Base-by-base conservation (phyloP, 805 yeast species). In the Kuraishia hungarica region DNA sequence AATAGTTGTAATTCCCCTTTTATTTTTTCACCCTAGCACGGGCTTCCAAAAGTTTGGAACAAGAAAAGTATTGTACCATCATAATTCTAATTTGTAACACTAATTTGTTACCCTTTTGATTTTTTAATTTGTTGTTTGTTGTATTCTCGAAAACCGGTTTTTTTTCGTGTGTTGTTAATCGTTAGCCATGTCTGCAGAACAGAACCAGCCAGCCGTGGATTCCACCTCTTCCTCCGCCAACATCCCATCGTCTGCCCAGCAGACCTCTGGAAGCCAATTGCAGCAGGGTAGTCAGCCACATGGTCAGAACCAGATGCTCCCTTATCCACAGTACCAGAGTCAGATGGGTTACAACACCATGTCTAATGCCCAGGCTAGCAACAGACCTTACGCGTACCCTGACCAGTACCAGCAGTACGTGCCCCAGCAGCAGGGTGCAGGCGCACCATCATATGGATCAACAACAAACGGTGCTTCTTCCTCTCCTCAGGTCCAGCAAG, bases 151-250 rank as follows among this genome's bases (percentile, higher is more conserved):
- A 35, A 35, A 35, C n/a, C 17, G 43, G 6, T 10, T 8, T 35
- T 35, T 35, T 4, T 35, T 13, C 4, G 15, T 35, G 43, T 35
- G 43, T 35, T 35, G 43, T n/a, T n/a, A n/a, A 35, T 35, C 43
- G n/a, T 13, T 35, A 35, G 43, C 43, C 43, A 47, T 47, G 49
- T 47, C 49, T 20, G 22, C 49, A 22, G 49, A 47, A 47, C 49
- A 71, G 60, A 70, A 71, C 61, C 70, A 64, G 35, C 72, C 71
- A 24, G 69, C 67, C 22, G 70, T 64, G 49, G 65, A 61, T 56
- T 71, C 75, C 22, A 66, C 64, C 6, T 73, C 69, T 54, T 70
- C 72, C 54, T 72, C 75, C 35, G 71, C 73, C 39, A 64, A 66
- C 48, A 73, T 59, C 3, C 74, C 75, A 6, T 74, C 71, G 68